A percentile compares a stretch with the other conserved stretches of the same genome.
Conservation (phyloP, 1,284 basidiomycete genomes). For the Trichosporon faecale region DNA sequence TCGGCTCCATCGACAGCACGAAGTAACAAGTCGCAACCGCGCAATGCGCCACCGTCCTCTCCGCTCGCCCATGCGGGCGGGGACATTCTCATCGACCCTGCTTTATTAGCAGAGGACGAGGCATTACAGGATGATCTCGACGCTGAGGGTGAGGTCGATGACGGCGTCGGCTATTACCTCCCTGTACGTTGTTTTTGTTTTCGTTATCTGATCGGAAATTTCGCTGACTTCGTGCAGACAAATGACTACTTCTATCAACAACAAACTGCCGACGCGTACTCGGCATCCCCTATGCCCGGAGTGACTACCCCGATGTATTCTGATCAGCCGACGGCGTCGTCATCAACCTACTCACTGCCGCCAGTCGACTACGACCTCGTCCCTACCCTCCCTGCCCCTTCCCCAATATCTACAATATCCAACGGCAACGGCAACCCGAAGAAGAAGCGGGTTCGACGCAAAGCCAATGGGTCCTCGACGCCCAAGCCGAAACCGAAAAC, state of each 20-base stretch:
- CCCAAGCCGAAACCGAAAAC: background rate
- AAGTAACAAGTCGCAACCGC: background rate
- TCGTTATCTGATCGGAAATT: background rate
- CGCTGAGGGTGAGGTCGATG: conserved; percentile 27
- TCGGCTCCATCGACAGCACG: conserved; percentile 24
- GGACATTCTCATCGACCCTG: conserved; percentile 23
- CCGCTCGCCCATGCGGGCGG: conserved; percentile 13
- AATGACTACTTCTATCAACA: conserved; percentile 23
- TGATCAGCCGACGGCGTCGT: conserved; percentile 13
- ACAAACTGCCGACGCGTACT: conserved; percentile 6
- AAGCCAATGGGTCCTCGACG: background rate
- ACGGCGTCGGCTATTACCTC: conserved; percentile 26
- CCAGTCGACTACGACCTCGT: conserved; percentile 17
- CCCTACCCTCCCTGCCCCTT: conserved; percentile 8
- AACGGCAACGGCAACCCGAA: conserved; percentile 4
- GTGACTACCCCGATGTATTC: conserved; percentile 2
- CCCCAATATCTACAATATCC: conserved; percentile 16
- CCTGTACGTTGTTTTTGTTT: conserved; percentile 20
- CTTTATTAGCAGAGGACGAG: conserved; percentile 17
- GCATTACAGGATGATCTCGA: conserved; percentile 23
- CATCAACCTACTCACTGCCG: conserved; percentile 20
- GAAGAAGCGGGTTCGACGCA: conserved; percentile 2
- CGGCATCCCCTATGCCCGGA: conserved; percentile 3
- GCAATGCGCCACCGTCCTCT: conserved; percentile 10
- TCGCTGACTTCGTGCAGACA: conserved; percentile 17